Conservation (phyloP, 768 basidiomycete genomes). For the Russula ochroleuca region DNA sequence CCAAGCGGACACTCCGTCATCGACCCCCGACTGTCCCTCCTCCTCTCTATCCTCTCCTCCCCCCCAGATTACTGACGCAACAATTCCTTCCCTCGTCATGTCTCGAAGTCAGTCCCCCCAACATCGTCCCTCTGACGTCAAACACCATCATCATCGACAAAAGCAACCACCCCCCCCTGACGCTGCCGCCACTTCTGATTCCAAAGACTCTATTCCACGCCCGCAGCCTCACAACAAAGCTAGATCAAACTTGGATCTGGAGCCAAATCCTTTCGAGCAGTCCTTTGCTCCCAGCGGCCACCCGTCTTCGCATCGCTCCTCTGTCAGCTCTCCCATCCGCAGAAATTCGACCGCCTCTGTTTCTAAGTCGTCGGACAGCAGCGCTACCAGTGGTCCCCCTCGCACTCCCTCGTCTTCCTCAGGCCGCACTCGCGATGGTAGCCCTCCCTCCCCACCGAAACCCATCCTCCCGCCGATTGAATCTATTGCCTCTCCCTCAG, state of each 20-base stretch:
- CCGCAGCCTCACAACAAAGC: constrained; percentile 31
- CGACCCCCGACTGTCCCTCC: not conserved
- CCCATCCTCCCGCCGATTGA: constrained; percentile 80
- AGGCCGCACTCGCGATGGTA: constrained; percentile 24
- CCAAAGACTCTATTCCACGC: constrained; percentile 8
- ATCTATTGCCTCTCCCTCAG: constrained; percentile 68
- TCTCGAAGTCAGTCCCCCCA: constrained; percentile 35
- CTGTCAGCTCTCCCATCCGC: constrained; percentile 36
- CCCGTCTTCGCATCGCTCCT: constrained; percentile 32
- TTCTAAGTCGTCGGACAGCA: constrained; percentile 31
- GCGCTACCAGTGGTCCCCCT: constrained; percentile 27
- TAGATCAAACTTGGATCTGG: constrained; percentile 66
- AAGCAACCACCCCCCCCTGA: constrained; percentile 13
- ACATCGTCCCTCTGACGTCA: constrained; percentile 31
- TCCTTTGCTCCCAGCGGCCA: constrained; percentile 61
- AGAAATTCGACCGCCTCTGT: constrained; percentile 32
- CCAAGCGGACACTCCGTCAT: constrained; percentile 23
- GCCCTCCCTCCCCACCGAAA: constrained; percentile 43
- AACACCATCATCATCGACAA: constrained; percentile 16
- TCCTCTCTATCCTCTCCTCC: not conserved
- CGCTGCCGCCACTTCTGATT: constrained; percentile 1
- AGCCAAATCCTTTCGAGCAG: constrained; percentile 93
- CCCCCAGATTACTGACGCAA: constrained; percentile 12
- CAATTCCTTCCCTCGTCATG: constrained; percentile 9
- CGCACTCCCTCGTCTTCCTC: constrained; percentile 27